Evolutionary conservation across 1,284 basidiomycete species (phyloP).

Genomic region (Anthracocystis walkeri): DNA sequence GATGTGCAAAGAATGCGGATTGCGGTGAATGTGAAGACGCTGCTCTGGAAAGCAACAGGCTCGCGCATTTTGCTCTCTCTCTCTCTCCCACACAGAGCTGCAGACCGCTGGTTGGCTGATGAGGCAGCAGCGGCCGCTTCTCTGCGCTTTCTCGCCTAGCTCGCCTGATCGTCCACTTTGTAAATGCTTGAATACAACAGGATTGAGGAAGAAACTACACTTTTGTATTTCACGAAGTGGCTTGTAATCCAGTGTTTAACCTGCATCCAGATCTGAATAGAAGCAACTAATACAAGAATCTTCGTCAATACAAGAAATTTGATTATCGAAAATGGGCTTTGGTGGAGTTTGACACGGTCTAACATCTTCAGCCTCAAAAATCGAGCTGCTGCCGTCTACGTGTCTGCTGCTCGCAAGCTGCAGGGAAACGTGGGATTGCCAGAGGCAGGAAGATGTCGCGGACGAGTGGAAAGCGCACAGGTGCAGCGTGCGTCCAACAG

Average conservation of each 20-base stretch:
- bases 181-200: slow-evolving; percentile 4
- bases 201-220: not conserved
- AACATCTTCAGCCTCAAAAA: not conserved
- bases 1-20: slow-evolving; percentile 28
- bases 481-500: not conserved
- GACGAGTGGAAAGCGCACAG: not conserved
- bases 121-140: not conserved
- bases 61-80: slow-evolving; percentile 17
- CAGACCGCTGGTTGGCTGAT: slow-evolving; percentile 27
- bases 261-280: not conserved
- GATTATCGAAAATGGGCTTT: not conserved
- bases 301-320: not conserved
- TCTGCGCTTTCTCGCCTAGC: slow-evolving; percentile 13
- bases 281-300: not conserved
- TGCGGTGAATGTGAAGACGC: slow-evolving; percentile 22
- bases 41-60: slow-evolving; percentile 12
- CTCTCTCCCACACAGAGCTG: not conserved
- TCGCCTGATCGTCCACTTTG: slow-evolving; percentile 23
- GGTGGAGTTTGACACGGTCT: not conserved
- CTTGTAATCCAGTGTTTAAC: not conserved
- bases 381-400: slow-evolving; percentile 6
- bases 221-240: not conserved
- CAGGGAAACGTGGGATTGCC: slow-evolving; percentile 7
- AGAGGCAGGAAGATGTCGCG: slow-evolving; percentile 3
- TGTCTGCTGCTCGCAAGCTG: not conserved